Evolutionary conservation across 2,329 filamentous ascomycete genomes (phyloP).

Genomic region (Gaeumannomyces sp.): DNA sequence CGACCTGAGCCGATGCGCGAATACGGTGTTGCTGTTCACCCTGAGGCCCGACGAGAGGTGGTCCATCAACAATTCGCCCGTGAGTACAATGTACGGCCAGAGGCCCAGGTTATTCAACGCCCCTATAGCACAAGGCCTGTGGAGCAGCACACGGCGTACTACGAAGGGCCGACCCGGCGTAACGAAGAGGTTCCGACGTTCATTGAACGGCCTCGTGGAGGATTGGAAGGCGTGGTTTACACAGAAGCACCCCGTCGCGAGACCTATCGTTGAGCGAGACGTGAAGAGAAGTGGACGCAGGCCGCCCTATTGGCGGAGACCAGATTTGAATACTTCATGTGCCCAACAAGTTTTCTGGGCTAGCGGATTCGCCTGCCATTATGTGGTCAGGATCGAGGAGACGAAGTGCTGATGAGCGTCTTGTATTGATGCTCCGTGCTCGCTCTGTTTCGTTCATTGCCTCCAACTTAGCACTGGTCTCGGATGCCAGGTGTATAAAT

Average conservation of each 20-base stretch:
- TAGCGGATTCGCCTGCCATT: not conserved
- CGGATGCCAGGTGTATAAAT: not conserved
- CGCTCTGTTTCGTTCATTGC: not conserved
- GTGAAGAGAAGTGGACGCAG: not conserved
- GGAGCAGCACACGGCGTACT: conserved; percentile 37
- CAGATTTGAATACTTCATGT: not conserved
- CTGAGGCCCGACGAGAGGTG: conserved; percentile 31
- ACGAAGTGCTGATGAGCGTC: not conserved
- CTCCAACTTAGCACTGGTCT: not conserved
- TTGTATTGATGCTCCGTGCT: not conserved
- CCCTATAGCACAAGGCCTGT: conserved; percentile 36
- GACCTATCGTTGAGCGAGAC: conserved; percentile 12
- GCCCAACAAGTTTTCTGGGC: not conserved
- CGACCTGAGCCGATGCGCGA: conserved; percentile 48
- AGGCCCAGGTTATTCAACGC: conserved; percentile 25
- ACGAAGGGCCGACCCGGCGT: conserved; percentile 28
- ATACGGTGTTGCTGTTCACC: conserved; percentile 37
- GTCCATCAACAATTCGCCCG: conserved; percentile 21
- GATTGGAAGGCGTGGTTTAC: conserved; percentile 39
- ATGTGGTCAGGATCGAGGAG: not conserved
- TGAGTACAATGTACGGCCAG: conserved; percentile 30
- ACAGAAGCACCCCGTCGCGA: conserved; percentile 24
- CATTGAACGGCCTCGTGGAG: conserved; percentile 35
- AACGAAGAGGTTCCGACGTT: conserved; percentile 37
- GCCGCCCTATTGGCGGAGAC: not conserved